These are phyloP conservation scores for Ambrosiella xylebori DNA, from an alignment of 2,329 filamentous ascomycete species.

Conservation along the genomic window DNA sequence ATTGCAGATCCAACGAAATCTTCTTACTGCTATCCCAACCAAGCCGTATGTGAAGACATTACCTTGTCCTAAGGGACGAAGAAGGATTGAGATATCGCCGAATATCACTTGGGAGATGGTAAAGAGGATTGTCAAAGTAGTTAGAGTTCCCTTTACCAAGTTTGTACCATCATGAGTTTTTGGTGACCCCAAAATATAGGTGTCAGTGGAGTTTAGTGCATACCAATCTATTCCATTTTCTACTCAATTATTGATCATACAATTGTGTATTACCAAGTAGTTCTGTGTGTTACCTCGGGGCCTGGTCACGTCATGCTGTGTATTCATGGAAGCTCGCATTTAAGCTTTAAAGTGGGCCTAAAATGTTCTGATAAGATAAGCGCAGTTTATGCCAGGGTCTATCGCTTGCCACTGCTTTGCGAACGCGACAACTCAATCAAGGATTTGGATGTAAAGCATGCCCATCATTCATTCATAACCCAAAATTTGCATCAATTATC, in stretches of 20 bases:
- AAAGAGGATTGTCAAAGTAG: conserved; percentile 8
- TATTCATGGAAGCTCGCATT: neutral
- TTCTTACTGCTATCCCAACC: conserved; percentile 4
- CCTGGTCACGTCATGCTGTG: too few relatives aligned
- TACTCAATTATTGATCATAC: too few relatives aligned
- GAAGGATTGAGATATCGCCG: conserved; percentile 9
- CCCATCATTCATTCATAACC: neutral
- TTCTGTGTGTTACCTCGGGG: too few relatives aligned
- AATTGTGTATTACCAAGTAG: too few relatives aligned
- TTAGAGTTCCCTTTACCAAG: conserved; percentile 7
- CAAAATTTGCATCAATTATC: neutral
- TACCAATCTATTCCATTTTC: too few relatives aligned
- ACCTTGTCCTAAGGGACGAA: conserved; percentile 7
- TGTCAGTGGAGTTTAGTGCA: too few relatives aligned
- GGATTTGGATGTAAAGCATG: neutral
- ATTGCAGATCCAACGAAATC: conserved; percentile 11
- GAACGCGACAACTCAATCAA: conserved; percentile 3
- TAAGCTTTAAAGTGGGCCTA: conserved; percentile 4
- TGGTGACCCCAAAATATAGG: too few relatives aligned
- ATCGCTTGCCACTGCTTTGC: neutral
- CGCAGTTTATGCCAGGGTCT: neutral
- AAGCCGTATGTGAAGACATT: conserved; percentile 7
- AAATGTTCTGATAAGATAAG: conserved; percentile 9
- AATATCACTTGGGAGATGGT: conserved; percentile 10
- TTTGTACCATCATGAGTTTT: neutral